These are phyloP conservation scores for Huntiella savannae DNA, from an alignment of 2,329 filamentous ascomycete genomes.

Conservation along the genomic window DNA sequence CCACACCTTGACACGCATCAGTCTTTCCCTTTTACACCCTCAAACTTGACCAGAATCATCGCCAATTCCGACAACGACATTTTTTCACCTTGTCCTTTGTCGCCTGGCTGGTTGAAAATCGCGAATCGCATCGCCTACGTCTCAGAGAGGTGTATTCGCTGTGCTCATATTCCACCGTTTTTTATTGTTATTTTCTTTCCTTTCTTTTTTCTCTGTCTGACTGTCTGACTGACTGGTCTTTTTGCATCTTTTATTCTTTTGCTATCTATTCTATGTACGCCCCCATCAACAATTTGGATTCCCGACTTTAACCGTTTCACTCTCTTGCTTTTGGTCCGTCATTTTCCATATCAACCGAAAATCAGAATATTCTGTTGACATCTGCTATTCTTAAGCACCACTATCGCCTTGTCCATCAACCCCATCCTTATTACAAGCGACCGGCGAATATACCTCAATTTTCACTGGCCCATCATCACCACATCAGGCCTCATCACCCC, in stretches of 20 bases:
- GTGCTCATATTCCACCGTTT: background rate
- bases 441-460: too few relatives aligned
- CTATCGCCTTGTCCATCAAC: too few relatives aligned
- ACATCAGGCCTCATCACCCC: too few relatives aligned
- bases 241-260: background rate
- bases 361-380: too few relatives aligned
- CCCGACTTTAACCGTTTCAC: background rate
- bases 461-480: too few relatives aligned
- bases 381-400: too few relatives aligned
- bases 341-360: too few relatives aligned
- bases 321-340: background rate
- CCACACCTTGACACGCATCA: background rate
- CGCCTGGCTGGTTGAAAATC: background rate
- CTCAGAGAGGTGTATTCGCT: background rate
- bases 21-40: background rate
- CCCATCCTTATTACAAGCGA: too few relatives aligned
- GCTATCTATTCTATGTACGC: background rate
- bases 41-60: background rate
- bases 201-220: background rate
- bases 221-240: background rate
- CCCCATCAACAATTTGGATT: background rate
- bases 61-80: background rate
- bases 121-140: background rate
- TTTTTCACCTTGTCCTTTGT: background rate
- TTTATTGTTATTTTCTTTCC: background rate